These are phyloP conservation scores for Cercospora nicotianae DNA, from an alignment of 2,329 filamentous ascomycete species.

Conservation along the genomic window DNA sequence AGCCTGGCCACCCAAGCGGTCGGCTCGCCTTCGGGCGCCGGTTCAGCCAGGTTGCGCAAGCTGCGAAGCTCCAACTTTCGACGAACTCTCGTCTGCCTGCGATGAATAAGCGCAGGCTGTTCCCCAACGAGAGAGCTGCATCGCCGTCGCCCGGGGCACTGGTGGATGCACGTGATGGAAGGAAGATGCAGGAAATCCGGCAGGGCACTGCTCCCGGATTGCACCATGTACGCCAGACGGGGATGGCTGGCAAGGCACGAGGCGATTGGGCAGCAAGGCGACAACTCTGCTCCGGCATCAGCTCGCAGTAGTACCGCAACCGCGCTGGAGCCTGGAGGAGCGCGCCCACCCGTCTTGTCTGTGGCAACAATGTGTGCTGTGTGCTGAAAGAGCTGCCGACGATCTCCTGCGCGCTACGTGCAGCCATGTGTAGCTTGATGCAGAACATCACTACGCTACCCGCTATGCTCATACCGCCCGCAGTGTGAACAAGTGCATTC, in stretches of 20 bases:
- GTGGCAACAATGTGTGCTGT: no score
- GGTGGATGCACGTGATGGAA: background rate
- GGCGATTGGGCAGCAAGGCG: slow-evolving; percentile 1
- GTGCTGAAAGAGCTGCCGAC: background rate
- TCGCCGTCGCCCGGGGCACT: background rate
- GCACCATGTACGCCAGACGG: background rate
- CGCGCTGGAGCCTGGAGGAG: background rate
- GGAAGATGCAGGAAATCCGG: background rate
- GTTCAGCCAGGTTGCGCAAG: background rate
- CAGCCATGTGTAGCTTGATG: background rate
- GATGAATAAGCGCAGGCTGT: background rate
- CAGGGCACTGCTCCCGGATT: background rate
- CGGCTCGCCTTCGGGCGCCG: background rate
- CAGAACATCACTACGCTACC: background rate
- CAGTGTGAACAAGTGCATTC: background rate
- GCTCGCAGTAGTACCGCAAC: background rate
- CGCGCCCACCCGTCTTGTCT: no score
- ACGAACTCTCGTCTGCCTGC: background rate
- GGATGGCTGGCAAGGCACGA: background rate
- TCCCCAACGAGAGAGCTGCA: background rate
- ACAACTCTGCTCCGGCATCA: background rate
- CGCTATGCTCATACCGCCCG: background rate
- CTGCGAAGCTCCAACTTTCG: background rate
- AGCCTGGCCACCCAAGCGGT: background rate
- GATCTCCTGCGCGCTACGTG: background rate